Base-by-base conservation (phyloP, 345 rosid species). In the Salix dunnii region DNA sequence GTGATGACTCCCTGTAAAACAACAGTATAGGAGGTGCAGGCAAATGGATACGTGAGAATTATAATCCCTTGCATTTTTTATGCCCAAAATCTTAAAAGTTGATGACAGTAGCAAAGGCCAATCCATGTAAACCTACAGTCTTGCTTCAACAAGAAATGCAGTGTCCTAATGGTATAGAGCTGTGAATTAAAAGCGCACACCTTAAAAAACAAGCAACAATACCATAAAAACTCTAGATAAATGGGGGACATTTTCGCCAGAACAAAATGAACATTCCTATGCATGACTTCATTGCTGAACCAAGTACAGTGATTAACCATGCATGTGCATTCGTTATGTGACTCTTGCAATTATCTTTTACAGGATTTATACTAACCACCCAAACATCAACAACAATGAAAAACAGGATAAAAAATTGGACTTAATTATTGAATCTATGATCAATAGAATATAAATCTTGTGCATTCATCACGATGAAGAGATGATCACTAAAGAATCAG, bases 1-100 rank as follows among this genome's bases (percentile, higher is more conserved):
- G 97, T 95, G 81, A 95, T 93, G 77, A 95, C 97, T 73, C 99
- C 99, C 99, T 95, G 86, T 68, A 58, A 71, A 28, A 65, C 27
- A 7, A 75, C 48, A 74, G 67, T 7, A 38, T 17, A 72, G 58
- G 67, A 46, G 48, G 13, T 7, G 71, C n/a, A 40, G 36, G 16
- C 62, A 38, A 53, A 31, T 38, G 38, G 23, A 65, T 51, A 43
- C 2, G 21, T 14, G 20, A 23, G 46, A 49, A 30, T 12, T 30
- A 46, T 31, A 62, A 40, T 63, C 36, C 28, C 55, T 77, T 49
- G 36, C 71, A 64, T 14, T 63, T 40, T 13, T 13, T 12, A 42
- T 42, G 48, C 48, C 48, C 48, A 10, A 42, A 42, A 42, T 42
- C 16, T 42, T 42, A 42, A 42, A 43, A 13, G 49, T 43, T 43